phyloP scores from a whole-genome alignment of 139 green algal genomes.

The Asterochloris erici region DNA sequence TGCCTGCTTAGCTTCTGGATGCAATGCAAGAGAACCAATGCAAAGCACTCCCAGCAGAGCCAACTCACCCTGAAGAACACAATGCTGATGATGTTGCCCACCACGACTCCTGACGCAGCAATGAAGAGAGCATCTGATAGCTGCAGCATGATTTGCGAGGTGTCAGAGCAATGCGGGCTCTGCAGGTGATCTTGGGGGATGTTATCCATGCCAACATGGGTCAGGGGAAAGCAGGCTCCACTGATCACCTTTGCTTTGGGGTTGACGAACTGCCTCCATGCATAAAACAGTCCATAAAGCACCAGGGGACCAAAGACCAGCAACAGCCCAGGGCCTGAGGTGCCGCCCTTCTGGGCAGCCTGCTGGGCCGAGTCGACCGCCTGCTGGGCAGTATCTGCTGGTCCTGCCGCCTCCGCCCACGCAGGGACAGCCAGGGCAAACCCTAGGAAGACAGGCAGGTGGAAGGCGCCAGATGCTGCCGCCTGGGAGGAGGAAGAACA shows the following conservation, averaged over 20 bases:
- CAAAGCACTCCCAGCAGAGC: not conserved
- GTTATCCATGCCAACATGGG: too few relatives aligned
- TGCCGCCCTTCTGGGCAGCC: not conserved
- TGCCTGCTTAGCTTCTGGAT: not conserved
- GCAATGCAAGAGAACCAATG: not conserved
- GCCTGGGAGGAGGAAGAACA: too few relatives aligned
- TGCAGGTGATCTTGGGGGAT: too few relatives aligned
- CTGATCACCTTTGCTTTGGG: constrained; percentile 4
- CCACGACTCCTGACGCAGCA: constrained; percentile 9
- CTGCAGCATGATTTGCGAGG: not conserved
- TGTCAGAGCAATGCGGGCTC: not conserved
- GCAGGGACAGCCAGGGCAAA: too few relatives aligned
- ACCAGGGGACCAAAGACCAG: constrained; percentile 8
- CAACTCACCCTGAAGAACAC: constrained; percentile 21
- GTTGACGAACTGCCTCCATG: not conserved
- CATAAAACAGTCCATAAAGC: not conserved
- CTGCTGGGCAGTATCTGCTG: too few relatives aligned
- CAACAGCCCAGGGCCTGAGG: not conserved
- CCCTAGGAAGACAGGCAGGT: too few relatives aligned
- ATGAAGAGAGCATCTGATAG: constrained; percentile 23
- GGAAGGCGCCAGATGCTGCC: too few relatives aligned
- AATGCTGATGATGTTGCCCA: constrained; percentile 19
- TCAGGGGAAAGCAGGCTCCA: not conserved
- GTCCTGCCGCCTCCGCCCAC: too few relatives aligned
- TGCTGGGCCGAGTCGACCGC: not conserved